These are phyloP conservation scores for Akanthomyces dipterigenus DNA, from an alignment of 2,329 filamentous ascomycete genomes.

Conservation along the genomic window DNA sequence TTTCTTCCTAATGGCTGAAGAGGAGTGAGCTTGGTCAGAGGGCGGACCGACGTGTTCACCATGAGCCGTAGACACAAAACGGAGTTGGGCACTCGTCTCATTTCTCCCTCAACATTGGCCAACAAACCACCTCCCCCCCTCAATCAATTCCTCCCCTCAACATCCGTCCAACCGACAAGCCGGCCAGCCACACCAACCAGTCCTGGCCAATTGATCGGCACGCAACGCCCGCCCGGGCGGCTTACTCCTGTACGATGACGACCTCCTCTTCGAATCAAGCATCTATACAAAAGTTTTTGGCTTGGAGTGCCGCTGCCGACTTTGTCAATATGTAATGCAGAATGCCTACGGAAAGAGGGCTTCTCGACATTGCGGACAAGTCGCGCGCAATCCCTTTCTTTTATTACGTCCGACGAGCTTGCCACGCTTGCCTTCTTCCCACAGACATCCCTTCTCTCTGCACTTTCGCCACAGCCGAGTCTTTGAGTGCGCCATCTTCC, in stretches of 20 bases:
- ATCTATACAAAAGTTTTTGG: conserved; percentile 10
- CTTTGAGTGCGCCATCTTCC: not conserved
- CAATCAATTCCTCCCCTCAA: not conserved
- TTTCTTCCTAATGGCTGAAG: not conserved
- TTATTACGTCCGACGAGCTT: not conserved
- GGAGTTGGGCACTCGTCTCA: not conserved
- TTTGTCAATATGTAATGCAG: conserved; percentile 13
- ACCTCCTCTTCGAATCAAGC: not conserved
- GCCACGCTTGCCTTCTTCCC: not conserved
- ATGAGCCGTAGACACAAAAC: conserved; percentile 6
- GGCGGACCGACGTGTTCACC: not conserved
- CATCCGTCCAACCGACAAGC: not conserved
- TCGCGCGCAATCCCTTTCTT: conserved; percentile 4
- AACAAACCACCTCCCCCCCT: not conserved
- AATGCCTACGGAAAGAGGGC: conserved; percentile 2
- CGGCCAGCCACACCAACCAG: not conserved
- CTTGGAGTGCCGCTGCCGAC: conserved; percentile 5
- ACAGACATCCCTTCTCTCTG: not conserved
- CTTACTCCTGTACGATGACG: conserved; percentile 8
- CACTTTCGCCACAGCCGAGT: not conserved
- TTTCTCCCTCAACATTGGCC: not conserved
- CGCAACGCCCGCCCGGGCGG: not conserved
- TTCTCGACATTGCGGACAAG: conserved; percentile 14
- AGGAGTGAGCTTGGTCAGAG: conserved; percentile 1
- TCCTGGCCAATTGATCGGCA: not conserved